These are phyloP conservation scores for Marsdenia floribunda DNA, from an alignment of 257 asterid genomes.

Conservation along the genomic window DNA sequence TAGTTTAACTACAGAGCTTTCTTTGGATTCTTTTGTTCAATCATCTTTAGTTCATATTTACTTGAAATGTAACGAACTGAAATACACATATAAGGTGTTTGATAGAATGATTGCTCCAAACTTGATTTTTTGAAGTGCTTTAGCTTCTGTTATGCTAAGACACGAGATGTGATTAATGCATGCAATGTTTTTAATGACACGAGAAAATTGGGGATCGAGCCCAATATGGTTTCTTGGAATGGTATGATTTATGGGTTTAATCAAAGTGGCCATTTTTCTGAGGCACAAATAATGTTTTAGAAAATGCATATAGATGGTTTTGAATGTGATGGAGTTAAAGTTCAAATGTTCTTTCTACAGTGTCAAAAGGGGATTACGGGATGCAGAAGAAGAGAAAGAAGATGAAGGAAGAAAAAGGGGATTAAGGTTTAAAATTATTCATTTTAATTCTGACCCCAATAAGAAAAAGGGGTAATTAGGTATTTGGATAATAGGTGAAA, in stretches of 20 bases:
- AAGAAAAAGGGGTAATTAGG: too few species aligned
- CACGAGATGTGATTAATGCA: conserved; percentile 54
- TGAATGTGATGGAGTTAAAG: conserved; percentile 64
- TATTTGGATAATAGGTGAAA: too few species aligned
- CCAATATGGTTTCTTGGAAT: conserved; percentile 75
- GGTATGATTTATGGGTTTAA: conserved; percentile 95
- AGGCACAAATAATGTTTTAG: conserved; percentile 52
- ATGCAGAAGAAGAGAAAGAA: too few species aligned
- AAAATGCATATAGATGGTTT: conserved; percentile 59
- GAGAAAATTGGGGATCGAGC: conserved; percentile 44
- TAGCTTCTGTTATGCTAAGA: conserved; percentile 67
- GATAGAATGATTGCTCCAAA: conserved; percentile 44
- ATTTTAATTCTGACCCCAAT: too few species aligned
- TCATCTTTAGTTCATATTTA: conserved; percentile 72
- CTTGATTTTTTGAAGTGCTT: conserved; percentile 71
- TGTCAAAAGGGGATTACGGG: background rate
- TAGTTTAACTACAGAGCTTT: conserved; percentile 51
- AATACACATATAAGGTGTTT: conserved; percentile 47
- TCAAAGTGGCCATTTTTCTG: conserved; percentile 55
- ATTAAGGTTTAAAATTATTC: too few species aligned
- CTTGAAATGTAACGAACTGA: conserved; percentile 46
- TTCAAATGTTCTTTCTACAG: conserved; percentile 81
- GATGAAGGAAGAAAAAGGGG: too few species aligned
- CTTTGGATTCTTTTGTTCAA: conserved; percentile 53
- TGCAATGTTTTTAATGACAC: conserved; percentile 39